A percentile compares a stretch with the other conserved stretches of the same genome.
phyloP scores from a whole-genome alignment of 1,284 basidiomycete genomes.

The Coriolopsis trogii region DNA sequence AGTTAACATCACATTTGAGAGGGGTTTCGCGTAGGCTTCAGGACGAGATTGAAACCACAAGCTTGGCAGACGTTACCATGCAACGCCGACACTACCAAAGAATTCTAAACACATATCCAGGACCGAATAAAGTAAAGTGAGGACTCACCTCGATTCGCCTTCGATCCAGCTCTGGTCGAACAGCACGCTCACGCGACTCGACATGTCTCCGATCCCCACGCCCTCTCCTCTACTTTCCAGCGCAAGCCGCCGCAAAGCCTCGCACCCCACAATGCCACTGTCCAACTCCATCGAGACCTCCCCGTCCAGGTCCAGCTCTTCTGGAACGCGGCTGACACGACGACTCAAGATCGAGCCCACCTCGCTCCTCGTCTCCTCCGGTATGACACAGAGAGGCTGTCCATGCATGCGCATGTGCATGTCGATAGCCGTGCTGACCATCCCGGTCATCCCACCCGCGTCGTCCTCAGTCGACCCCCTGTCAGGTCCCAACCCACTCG shows the following conservation, averaged over 20 bases:
- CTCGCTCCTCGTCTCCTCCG: conserved; percentile 32
- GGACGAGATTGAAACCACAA: too few species aligned
- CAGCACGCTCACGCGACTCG: too few species aligned
- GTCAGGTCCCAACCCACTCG: not conserved
- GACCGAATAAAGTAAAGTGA: too few species aligned
- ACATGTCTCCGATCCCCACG: too few species aligned
- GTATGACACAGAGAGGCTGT: conserved; percentile 31
- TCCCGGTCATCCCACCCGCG: not conserved
- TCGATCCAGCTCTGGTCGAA: too few species aligned
- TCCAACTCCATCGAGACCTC: conserved; percentile 9
- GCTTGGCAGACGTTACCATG: too few species aligned
- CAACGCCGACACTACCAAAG: too few species aligned
- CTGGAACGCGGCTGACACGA: conserved; percentile 42
- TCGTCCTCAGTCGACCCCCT: conserved; percentile 9
- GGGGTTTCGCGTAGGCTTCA: too few species aligned
- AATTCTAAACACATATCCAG: too few species aligned
- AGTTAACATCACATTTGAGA: too few species aligned
- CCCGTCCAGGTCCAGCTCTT: conserved; percentile 1
- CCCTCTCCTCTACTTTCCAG: too few species aligned
- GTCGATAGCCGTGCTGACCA: conserved; percentile 9
- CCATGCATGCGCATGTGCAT: conserved; percentile 25
- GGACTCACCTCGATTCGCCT: too few species aligned
- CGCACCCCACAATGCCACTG: conserved; percentile 3
- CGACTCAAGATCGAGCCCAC: conserved; percentile 45
- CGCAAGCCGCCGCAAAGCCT: not conserved